Evolutionary conservation across 306 rosid genomes (phyloP), one percentile per base, ranked within the genome.

Genomic region (Castanea sativa): DNA sequence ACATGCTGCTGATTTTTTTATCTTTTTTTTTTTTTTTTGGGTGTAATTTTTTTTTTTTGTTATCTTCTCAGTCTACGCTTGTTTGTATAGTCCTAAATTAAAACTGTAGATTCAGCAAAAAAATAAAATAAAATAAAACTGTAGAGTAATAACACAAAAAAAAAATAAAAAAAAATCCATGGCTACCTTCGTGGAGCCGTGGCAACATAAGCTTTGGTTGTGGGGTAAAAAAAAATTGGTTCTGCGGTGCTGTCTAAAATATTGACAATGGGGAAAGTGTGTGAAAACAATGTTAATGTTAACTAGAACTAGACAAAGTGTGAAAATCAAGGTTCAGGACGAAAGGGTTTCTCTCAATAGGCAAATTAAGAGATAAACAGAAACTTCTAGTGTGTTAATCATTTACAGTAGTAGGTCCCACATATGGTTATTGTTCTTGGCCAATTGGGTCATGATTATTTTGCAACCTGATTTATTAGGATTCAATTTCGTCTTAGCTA

Each of bases 1-100:
- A 79, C 88, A 76, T 71, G 27, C 71, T 32, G n/a, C 74, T 73
- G 55, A 51, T 61, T 76, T 70, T 55, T 65, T 57, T 25, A 1
- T 23, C n/a, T 23, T 23, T 0, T 21, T 0, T 21, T 21, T 21
- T 21, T 21, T 21, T 21, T 21, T 21, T 21, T 21, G 0, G 23
- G 23, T 21, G 23, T 21, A 21, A 21, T 21, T 61, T 76, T 70
- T 55, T 61, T 76, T 70, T 55, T 65, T 57, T 25, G 27, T 25
- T 41, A 49, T 49, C 38, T 59, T 3, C 6, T 57, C 64, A 27
- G 29, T 51, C 58, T 18, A 73, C n/a, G 76, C 29, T 29, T 32
- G 41, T 15, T 53, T 32, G 59, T 25, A 2, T 11, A 2, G n/a
- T 2, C 20, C 21, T 15, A 49, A 43, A 12, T 11, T 30, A 0